Base-by-base conservation (phyloP, 2,329 filamentous ascomycete species). In the Daldinia sp. region DNA sequence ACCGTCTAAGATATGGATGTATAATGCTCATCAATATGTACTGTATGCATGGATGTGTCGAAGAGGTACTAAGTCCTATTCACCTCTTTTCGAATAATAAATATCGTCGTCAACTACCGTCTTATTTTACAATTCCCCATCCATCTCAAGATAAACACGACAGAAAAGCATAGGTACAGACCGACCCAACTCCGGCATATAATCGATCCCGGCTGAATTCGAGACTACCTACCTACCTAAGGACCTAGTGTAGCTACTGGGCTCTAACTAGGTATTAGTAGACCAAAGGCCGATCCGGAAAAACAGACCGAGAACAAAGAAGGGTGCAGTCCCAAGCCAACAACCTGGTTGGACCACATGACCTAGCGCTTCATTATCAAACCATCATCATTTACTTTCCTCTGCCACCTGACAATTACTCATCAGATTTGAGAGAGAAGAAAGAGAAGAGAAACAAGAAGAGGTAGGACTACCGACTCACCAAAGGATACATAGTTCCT, bases 341-440 rank as follows among this genome's bases (percentile, higher is more conserved):
- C 52, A 64, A 43, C 3, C 37, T 32, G 50, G 45, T 51, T 51
- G 51, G 41, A 47, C 61, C 64, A 64, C 58, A 64, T 67, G 64
- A 67, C 61, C 55, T 39, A 64, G 61, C 48, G 51, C 45, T 64
- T 67, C 61, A 67, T 67, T 64, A 67, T 67, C 64, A 67, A 67
- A 34, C 64, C 64, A 67, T 64, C 55, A 64, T 65, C 63, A 53
- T 65, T 63, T 55, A 48, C 58, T 30, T 27, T 8, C 15, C 27
- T 54, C 39, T 41, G 41, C 48, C 65, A 65, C 65, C 62, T 67
- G 65, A 68, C 53, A 53, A 59, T 53, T 58, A 61, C 59, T 59
- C 65, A 68, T 63, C 55, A 60, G 57, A 61, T 57, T 47, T n/a
- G n/a, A 21, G 27, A 53, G 52, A n/a, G 41, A 39, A 62, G 54